A percentile compares a stretch with the other conserved stretches of the same genome.
phyloP scores from a whole-genome alignment of 2,329 filamentous ascomycete genomes.

The Colletotrichum costaricense region DNA sequence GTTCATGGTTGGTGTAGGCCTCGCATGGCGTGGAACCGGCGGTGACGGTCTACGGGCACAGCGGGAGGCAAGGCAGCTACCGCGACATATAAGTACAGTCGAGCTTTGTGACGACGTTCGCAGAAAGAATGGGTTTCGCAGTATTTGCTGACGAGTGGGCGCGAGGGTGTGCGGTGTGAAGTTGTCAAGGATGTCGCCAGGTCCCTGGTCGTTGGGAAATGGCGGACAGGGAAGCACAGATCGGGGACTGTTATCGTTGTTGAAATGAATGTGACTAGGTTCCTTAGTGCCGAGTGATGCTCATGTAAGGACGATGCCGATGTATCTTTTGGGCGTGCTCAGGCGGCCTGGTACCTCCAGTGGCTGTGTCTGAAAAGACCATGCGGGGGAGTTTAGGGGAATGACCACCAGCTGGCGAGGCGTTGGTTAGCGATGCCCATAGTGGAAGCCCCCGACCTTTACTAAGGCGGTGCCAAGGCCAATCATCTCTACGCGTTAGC shows the following conservation, averaged over 20 bases:
- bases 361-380: background rate
- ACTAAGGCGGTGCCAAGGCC: background rate
- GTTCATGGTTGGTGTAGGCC: slow-evolving; percentile 28
- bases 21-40: slow-evolving; percentile 18
- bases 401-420: background rate
- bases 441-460: background rate
- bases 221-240: background rate
- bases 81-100: background rate
- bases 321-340: background rate
- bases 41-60: background rate
- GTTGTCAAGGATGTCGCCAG: background rate
- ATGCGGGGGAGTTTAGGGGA: background rate
- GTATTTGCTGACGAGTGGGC: background rate
- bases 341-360: background rate
- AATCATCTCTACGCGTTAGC: background rate
- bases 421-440: background rate
- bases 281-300: background rate
- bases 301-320: background rate
- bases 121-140: background rate
- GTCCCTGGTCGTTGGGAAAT: background rate
- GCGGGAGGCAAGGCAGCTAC: background rate
- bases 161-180: background rate
- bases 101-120: background rate
- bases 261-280: background rate
- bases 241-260: background rate